A percentile compares a stretch with the other conserved stretches of the same genome.
Conservation (phyloP, 1,284 basidiomycete species). For the Singerocomus inundabilis region DNA sequence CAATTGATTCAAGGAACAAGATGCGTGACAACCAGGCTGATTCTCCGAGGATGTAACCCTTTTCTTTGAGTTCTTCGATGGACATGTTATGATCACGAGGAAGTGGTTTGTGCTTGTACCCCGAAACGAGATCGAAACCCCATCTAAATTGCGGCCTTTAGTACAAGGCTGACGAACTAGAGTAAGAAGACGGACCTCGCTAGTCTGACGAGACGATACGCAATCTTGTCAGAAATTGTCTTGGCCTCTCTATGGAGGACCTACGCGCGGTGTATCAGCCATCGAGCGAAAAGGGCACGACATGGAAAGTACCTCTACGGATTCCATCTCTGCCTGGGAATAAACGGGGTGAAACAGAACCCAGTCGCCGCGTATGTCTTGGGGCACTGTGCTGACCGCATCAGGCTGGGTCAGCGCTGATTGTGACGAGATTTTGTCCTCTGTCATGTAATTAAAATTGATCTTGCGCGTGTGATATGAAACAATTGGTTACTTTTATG, state of each 20-base stretch:
- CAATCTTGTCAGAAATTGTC: constrained; percentile 72
- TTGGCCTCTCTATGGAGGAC: constrained; percentile 70
- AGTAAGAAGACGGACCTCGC: constrained; percentile 41
- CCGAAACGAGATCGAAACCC: constrained; percentile 74
- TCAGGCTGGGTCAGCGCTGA: constrained; percentile 22
- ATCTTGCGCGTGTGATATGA: not conserved
- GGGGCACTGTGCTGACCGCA: constrained; percentile 45
- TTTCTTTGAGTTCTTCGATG: constrained; percentile 67
- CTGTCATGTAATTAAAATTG: constrained; percentile 15
- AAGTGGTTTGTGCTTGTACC: constrained; percentile 75
- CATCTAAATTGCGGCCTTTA: constrained; percentile 38
- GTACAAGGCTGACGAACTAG: not conserved
- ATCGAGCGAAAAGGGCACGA: not conserved
- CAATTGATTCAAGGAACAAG: constrained; percentile 86
- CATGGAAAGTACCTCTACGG: constrained; percentile 56
- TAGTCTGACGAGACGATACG: constrained; percentile 60
- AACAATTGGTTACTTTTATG: constrained; percentile 23
- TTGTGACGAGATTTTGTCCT: constrained; percentile 25
- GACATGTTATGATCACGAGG: constrained; percentile 62
- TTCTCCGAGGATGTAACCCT: constrained; percentile 72
- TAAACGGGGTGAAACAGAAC: constrained; percentile 85
- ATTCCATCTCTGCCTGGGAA: constrained; percentile 71
- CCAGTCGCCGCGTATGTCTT: constrained; percentile 68
- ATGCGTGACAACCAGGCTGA: constrained; percentile 83
- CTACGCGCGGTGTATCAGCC: constrained; percentile 35